A percentile compares a stretch with the other conserved stretches of the same genome.
Conservation (phyloP, 1,284 basidiomycete genomes). For the Spongiforma sp. region DNA sequence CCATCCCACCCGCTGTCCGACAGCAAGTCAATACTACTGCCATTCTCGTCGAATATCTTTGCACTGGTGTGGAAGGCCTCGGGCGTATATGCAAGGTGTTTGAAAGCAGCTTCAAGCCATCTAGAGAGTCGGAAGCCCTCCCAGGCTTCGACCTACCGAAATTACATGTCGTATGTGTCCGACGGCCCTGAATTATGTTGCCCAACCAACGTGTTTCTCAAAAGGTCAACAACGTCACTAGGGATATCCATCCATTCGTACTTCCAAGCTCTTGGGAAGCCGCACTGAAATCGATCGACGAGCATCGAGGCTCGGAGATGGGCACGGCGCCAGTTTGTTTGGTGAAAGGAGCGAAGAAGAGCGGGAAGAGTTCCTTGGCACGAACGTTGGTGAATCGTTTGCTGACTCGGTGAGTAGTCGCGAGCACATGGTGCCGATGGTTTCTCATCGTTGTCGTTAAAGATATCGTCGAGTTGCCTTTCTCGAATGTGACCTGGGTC, state of each 20-base stretch:
- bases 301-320: slow-evolving; percentile 10
- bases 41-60: slow-evolving; percentile 58
- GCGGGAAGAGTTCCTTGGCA: slow-evolving; percentile 91
- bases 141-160: slow-evolving; percentile 51
- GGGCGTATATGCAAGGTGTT: slow-evolving; percentile 66
- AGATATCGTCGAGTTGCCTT: slow-evolving; percentile 83
- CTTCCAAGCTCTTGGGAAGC: slow-evolving; percentile 64
- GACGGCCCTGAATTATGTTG: background rate
- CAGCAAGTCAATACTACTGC: slow-evolving; percentile 40
- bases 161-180: slow-evolving; percentile 57
- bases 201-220: slow-evolving; percentile 1
- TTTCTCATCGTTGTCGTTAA: slow-evolving; percentile 4
- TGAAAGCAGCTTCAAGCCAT: slow-evolving; percentile 58
- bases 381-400: slow-evolving; percentile 78
- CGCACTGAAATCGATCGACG: slow-evolving; percentile 43
- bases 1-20: slow-evolving; percentile 15
- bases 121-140: slow-evolving; percentile 37
- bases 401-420: slow-evolving; percentile 53
- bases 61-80: slow-evolving; percentile 65
- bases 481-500: slow-evolving; percentile 92
- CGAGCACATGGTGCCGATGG: background rate
- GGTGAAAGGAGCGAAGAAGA: slow-evolving; percentile 85
- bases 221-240: slow-evolving; percentile 48
- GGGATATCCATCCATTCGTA: slow-evolving; percentile 52
- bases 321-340: slow-evolving; percentile 49